Conservation (phyloP, 768 basidiomycete species). For the Cyathus striatus region DNA sequence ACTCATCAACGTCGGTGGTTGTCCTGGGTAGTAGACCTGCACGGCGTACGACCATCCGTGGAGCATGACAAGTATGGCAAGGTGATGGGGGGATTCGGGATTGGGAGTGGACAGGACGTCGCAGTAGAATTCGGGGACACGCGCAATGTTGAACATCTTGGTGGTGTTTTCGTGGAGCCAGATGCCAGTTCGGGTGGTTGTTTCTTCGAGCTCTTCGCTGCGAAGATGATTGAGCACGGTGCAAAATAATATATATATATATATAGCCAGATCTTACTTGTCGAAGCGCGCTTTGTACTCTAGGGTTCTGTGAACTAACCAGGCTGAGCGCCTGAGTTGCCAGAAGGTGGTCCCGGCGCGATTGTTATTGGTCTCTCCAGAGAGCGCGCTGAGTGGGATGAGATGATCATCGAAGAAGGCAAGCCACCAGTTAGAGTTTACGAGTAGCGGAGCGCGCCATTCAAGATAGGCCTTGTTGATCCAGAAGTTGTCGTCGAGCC, state of each 20-base stretch:
- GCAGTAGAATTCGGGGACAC: constrained; percentile 63
- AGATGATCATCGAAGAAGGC: constrained; percentile 70
- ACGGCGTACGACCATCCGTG: constrained; percentile 80
- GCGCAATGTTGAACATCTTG: constrained; percentile 71
- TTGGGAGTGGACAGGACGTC: constrained; percentile 58
- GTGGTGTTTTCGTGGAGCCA: constrained; percentile 59
- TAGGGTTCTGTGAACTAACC: constrained; percentile 67
- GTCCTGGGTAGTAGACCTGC: constrained; percentile 47
- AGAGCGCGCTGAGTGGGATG: constrained; percentile 43
- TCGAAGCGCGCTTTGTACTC: constrained; percentile 66
- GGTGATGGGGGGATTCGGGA: constrained; percentile 38
- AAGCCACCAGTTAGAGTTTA: constrained; percentile 98
- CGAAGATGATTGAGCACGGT: constrained; percentile 6
- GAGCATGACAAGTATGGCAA: constrained; percentile 63
- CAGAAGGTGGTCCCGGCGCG: constrained; percentile 58
- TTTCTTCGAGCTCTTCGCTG: constrained; percentile 67
- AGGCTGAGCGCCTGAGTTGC: constrained; percentile 84
- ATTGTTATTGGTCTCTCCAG: constrained; percentile 30
- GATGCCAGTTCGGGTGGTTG: constrained; percentile 66
- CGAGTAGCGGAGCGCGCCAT: constrained; percentile 76
- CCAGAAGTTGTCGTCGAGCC: constrained; percentile 96
- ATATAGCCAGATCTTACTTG: constrained; percentile 52
- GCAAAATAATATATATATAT: constrained; percentile 1
- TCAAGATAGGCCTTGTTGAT: constrained; percentile 81
- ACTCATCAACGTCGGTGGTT: constrained; percentile 22